Base-by-base conservation (phyloP, 768 basidiomycete species). In the Boletus vermiculosoides region DNA sequence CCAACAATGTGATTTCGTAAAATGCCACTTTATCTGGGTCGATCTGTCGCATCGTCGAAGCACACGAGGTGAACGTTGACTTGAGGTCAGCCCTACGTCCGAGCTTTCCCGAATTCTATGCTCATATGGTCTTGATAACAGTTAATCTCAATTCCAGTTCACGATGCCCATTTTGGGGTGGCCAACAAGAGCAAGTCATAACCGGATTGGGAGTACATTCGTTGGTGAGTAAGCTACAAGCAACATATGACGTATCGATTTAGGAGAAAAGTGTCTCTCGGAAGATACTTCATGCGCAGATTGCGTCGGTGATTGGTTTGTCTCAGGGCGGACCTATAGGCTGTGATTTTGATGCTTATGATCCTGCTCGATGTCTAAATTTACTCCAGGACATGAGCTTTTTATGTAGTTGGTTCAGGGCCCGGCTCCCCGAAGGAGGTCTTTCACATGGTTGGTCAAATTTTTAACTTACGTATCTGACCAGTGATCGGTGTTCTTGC, bases 271-370 rank as follows among this genome's bases (percentile, higher is more conserved):
- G 39, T 20, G 6, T 15, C 4, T 10, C 33, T 13, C 18, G 23
- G 42, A 48, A 33, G 12, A 47, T 48, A 13, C 18, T 59, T 59
- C 30, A 45, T 53, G 46, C 40, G 45, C 5, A 10, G 55, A 25
- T n/a, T n/a, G n/a, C n/a, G n/a, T 59, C 55, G 8, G 45, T 60
- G 49, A 59, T 50, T 34, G 16, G 50, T 23, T n/a, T 25, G 20
- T 54, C 22, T n/a, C 52, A 88, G 86, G 87, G 87, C 7, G 82
- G 80, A 4, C 78, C 80, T 16, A 79, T 87, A 50, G 87, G 87
- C 13, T 78, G 76, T 16, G 45, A 80, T 10, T 89, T 83, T 55
- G 87, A 88, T 61, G 69, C 72, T 2, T 83, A 81, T 67, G 87
- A 86, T 4, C 86, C 86, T 10, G 16, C 3, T 25, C 23, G 4